These are phyloP conservation scores for Aspergillus intermedius DNA, from an alignment of 2,329 filamentous ascomycete genomes.

Conservation along the genomic window DNA sequence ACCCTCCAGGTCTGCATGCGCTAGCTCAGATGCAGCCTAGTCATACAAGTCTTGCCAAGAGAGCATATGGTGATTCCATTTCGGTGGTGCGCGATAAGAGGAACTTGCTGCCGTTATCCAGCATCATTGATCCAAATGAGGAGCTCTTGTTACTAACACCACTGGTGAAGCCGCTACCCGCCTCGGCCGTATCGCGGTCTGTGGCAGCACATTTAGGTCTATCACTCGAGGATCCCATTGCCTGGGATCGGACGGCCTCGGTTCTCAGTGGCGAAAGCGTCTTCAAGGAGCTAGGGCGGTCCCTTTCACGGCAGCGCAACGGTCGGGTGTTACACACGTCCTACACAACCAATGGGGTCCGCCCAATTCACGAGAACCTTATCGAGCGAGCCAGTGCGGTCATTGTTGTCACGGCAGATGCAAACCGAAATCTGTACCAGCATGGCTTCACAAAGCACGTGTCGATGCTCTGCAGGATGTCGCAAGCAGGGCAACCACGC, in stretches of 20 bases:
- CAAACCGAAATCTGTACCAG: slow-evolving; percentile 89
- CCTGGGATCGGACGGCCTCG: slow-evolving; percentile 52
- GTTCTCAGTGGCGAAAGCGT: slow-evolving; percentile 90
- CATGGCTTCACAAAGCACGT: slow-evolving; percentile 94
- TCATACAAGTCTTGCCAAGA: slow-evolving; percentile 73
- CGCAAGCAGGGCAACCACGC: slow-evolving; percentile 34
- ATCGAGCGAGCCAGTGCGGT: slow-evolving; percentile 84
- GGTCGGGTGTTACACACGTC: slow-evolving; percentile 88
- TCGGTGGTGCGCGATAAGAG: slow-evolving; percentile 88
- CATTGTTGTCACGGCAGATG: slow-evolving; percentile 86
- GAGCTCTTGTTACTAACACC: slow-evolving; percentile 86
- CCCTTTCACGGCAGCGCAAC: slow-evolving; percentile 76
- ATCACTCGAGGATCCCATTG: slow-evolving; percentile 47
- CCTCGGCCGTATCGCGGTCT: slow-evolving; percentile 72
- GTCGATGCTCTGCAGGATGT: slow-evolving; percentile 72
- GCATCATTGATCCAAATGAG: slow-evolving; percentile 74
- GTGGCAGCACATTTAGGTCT: slow-evolving; percentile 45
- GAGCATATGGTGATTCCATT: slow-evolving; percentile 86
- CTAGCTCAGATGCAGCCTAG: slow-evolving; percentile 74
- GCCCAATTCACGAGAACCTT: slow-evolving; percentile 87
- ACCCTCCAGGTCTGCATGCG: slow-evolving; percentile 70
- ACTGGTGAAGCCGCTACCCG: slow-evolving; percentile 83
- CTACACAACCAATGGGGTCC: slow-evolving; percentile 86
- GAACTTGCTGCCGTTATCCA: slow-evolving; percentile 72
- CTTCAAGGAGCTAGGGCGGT: slow-evolving; percentile 81